Evolutionary conservation across 768 basidiomycete species (phyloP).

Genomic region (Collybia sordida): DNA sequence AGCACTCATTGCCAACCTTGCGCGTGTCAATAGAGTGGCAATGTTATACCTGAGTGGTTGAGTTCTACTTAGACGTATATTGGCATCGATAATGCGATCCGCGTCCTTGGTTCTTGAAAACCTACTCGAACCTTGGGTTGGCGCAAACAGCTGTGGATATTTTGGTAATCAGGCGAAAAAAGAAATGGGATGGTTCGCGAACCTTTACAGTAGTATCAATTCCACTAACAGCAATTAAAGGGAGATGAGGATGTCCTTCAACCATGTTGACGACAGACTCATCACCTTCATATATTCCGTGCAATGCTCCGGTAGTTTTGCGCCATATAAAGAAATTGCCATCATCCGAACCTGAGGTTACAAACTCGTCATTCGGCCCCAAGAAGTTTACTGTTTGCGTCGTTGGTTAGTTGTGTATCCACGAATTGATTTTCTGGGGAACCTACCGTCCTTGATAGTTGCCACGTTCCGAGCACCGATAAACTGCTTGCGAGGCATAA

Average conservation of each 20-base stretch:
- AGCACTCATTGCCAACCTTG: constrained; percentile 19
- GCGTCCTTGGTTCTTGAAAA: constrained; percentile 59
- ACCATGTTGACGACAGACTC: constrained; percentile 81
- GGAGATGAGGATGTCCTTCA: constrained; percentile 79
- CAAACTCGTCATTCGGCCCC: constrained; percentile 73
- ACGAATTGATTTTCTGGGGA: not conserved
- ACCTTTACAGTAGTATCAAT: constrained; percentile 88
- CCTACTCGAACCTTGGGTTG: constrained; percentile 40
- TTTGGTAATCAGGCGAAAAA: constrained; percentile 1
- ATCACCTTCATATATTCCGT: constrained; percentile 85
- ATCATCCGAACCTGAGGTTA: constrained; percentile 85
- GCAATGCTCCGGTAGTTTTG: constrained; percentile 60
- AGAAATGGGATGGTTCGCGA: constrained; percentile 6
- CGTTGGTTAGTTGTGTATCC: not conserved
- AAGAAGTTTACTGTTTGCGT: constrained; percentile 71
- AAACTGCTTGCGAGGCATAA: constrained; percentile 65
- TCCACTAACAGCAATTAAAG: constrained; percentile 82
- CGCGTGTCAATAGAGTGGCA: constrained; percentile 22
- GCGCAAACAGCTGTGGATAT: constrained; percentile 60
- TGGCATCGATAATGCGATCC: constrained; percentile 55
- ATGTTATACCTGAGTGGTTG: constrained; percentile 26
- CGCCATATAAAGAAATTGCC: constrained; percentile 88
- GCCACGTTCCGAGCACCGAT: constrained; percentile 74
- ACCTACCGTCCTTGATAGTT: constrained; percentile 85
- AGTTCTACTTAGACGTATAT: constrained; percentile 38